A percentile compares a stretch with the other conserved stretches of the same genome.
Conservation (phyloP, 352 stramenopile species). For the Phytopythium delawarense region DNA sequence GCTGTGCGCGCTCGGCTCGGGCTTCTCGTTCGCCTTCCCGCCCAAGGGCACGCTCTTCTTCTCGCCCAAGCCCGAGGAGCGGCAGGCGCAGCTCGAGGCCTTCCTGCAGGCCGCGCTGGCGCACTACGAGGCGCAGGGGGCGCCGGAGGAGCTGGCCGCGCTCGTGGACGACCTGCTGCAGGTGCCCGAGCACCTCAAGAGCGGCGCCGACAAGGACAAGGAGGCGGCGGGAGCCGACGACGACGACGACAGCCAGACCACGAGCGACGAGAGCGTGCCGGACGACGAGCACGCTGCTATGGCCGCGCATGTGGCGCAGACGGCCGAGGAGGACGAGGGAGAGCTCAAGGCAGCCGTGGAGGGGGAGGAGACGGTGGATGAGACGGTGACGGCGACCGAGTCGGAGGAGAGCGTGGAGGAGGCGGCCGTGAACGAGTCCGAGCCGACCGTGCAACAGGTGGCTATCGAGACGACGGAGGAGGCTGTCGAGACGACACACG, state of each 20-base stretch:
- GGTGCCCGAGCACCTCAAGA: conserved; percentile 34
- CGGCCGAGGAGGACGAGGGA: neutral
- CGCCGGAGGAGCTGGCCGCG: conserved; percentile 26
- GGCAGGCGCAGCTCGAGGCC: conserved; percentile 52
- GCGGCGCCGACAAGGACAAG: conserved; percentile 20
- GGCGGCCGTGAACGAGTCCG: neutral
- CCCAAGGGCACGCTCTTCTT: conserved; percentile 66
- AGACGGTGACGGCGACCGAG: neutral
- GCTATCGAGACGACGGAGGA: too few relatives aligned
- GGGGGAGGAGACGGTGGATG: neutral
- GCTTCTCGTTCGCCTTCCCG: conserved; percentile 57
- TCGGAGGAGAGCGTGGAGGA: neutral
- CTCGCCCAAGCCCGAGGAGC: conserved; percentile 48
- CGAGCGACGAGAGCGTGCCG: conserved; percentile 30
- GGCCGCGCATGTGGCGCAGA: conserved; percentile 3
- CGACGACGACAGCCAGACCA: conserved; percentile 12
- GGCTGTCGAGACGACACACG: too few relatives aligned
- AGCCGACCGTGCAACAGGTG: too few relatives aligned
- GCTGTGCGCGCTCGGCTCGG: conserved; percentile 28
- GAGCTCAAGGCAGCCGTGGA: neutral
- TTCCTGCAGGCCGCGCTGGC: conserved; percentile 52
- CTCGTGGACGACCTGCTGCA: conserved; percentile 58
- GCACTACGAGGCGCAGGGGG: conserved; percentile 26
- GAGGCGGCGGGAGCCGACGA: neutral
- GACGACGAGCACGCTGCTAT: conserved; percentile 18